Conservation (phyloP, 257 asterid species). For the Rehmannia glutinosa region DNA sequence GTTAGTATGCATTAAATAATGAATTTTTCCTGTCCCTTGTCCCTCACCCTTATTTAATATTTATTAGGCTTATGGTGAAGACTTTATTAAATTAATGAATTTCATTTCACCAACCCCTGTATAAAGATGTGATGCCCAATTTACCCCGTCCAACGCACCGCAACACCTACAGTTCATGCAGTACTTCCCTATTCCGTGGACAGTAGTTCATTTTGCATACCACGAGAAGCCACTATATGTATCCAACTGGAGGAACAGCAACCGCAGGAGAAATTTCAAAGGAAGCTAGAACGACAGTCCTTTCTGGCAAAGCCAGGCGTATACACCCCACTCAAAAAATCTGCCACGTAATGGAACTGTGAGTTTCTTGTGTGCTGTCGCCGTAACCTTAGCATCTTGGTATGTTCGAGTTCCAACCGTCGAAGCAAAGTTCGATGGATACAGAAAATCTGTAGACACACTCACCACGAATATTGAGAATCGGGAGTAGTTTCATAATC, state of each 20-base stretch:
- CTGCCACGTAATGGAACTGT: conserved; percentile 19
- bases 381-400: conserved; percentile 1
- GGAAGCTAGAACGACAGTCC: conserved; percentile 1
- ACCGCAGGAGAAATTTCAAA: too few relatives aligned
- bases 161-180: neutral
- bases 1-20: too few relatives aligned
- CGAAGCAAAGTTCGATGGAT: conserved; percentile 22
- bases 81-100: too few relatives aligned
- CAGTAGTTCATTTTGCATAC: too few relatives aligned
- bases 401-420: conserved; percentile 22
- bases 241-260: neutral
- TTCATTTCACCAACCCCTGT: too few relatives aligned
- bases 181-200: neutral
- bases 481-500: conserved; percentile 14
- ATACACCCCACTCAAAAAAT: neutral
- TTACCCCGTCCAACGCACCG: too few relatives aligned
- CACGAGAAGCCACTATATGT: neutral
- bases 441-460: neutral
- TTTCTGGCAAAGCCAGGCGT: neutral
- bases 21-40: too few relatives aligned
- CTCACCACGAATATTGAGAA: conserved; percentile 18
- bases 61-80: too few relatives aligned
- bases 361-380: conserved; percentile 11
- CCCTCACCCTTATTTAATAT: too few relatives aligned
- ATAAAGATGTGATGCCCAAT: too few relatives aligned